Percentiles rank a stretch among this genome's conserved stretches.
phyloP scores from a whole-genome alignment of 2,329 filamentous ascomycete species.

The Fusarium sp. region DNA sequence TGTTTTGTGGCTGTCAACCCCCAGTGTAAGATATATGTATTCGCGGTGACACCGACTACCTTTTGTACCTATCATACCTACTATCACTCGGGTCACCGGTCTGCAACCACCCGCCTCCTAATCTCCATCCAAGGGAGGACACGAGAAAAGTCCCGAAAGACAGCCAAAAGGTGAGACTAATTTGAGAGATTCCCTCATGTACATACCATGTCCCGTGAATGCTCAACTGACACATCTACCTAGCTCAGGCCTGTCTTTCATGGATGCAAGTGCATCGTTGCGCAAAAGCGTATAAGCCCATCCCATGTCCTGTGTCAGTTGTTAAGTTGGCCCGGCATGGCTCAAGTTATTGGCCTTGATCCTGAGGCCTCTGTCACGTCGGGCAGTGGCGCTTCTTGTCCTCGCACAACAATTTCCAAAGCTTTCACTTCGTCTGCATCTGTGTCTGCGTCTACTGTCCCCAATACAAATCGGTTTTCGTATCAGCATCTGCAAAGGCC shows the following conservation, averaged over 20 bases:
- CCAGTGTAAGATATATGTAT: conserved; percentile 1
- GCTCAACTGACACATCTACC: conserved; percentile 6
- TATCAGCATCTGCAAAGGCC: conserved; percentile 10
- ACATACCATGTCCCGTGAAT: background rate
- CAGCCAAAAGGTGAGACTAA: conserved; percentile 20
- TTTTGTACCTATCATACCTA: background rate
- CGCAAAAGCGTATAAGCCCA: conserved; percentile 29
- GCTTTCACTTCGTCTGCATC: conserved; percentile 17
- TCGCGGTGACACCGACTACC: conserved; percentile 18
- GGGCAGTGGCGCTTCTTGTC: conserved; percentile 36
- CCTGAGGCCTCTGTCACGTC: conserved; percentile 39
- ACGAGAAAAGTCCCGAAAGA: conserved; percentile 31
- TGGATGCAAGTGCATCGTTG: conserved; percentile 42
- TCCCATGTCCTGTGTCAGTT: conserved; percentile 24
- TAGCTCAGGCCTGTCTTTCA: conserved; percentile 40
- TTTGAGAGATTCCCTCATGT: background rate
- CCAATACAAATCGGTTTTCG: conserved; percentile 10
- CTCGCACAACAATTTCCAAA: conserved; percentile 31
- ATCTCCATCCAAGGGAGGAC: conserved; percentile 9
- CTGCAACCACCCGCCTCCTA: conserved; percentile 18
- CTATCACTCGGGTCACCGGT: conserved; percentile 7
- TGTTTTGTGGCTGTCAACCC: background rate
- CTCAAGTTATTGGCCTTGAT: conserved; percentile 36
- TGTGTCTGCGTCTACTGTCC: conserved; percentile 6
- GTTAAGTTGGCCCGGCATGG: conserved; percentile 39